Evolutionary conservation across 108 stramenopile genomes (phyloP).

Genomic region (Nannochloropsis gaditana): DNA sequence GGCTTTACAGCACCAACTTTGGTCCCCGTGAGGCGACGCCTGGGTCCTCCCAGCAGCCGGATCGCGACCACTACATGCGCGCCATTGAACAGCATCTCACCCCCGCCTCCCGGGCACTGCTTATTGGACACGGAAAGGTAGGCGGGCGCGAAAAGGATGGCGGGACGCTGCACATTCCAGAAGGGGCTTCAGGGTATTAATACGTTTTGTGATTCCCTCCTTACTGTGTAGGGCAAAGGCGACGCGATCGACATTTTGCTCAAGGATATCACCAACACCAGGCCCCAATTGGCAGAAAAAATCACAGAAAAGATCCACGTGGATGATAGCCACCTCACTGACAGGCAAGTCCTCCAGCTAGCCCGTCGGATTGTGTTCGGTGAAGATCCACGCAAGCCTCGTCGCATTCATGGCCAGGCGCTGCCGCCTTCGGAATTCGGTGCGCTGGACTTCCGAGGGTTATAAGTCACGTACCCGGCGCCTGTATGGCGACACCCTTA

Average conservation of each 20-base stretch:
- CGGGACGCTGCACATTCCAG: too few relatives aligned
- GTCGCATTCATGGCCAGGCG: not conserved
- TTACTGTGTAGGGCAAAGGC: not conserved
- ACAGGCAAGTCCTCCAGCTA: not conserved
- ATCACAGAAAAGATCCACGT: not conserved
- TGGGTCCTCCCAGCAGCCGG: not conserved
- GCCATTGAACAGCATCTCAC: not conserved
- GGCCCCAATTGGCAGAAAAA: not conserved
- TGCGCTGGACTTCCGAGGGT: too few relatives aligned
- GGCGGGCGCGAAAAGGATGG: not conserved
- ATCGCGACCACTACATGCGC: not conserved
- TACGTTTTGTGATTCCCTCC: not conserved
- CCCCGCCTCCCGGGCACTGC: not conserved
- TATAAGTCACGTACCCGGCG: too few relatives aligned
- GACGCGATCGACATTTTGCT: not conserved
- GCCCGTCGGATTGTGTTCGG: not conserved
- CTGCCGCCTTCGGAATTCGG: not conserved
- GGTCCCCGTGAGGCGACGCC: not conserved
- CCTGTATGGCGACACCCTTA: too few relatives aligned
- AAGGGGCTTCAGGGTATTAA: too few relatives aligned
- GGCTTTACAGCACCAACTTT: not conserved
- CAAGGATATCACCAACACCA: not conserved
- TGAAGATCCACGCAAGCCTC: not conserved
- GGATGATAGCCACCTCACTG: conserved; percentile 12
- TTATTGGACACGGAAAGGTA: not conserved